Evolutionary conservation across 75 land plant species (phyloP).

Genomic region (Pinus taeda): DNA sequence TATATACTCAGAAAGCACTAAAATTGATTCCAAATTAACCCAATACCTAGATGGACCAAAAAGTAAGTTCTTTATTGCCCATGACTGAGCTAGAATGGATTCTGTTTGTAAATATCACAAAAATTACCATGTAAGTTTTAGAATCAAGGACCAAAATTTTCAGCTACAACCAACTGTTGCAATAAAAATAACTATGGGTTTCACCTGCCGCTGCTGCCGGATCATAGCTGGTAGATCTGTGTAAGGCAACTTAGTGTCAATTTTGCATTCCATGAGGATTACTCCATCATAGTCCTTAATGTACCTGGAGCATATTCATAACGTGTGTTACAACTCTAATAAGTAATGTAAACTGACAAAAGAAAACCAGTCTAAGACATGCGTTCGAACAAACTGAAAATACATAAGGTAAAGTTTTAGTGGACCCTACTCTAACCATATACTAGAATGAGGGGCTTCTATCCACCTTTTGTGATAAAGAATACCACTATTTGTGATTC

Average conservation of each 20-base stretch:
- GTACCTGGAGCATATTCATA: conserved; percentile 48
- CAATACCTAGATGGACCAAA: not conserved
- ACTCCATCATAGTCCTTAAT: conserved; percentile 99
- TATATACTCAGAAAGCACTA: too few species aligned
- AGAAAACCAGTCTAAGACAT: too few species aligned
- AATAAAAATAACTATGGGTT: not conserved
- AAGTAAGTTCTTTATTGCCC: not conserved
- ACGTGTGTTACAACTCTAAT: not conserved
- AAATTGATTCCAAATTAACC: not conserved
- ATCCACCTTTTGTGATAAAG: too few species aligned
- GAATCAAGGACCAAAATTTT: not conserved
- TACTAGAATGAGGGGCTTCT: too few species aligned
- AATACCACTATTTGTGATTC: too few species aligned
- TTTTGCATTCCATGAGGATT: conserved; percentile 93
- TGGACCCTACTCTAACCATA: too few species aligned
- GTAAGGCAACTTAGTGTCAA: conserved; percentile 93
- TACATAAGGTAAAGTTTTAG: too few species aligned
- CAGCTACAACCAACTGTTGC: not conserved
- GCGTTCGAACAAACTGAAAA: too few species aligned
- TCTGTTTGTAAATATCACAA: not conserved
- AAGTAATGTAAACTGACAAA: too few species aligned
- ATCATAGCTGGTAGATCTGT: conserved; percentile 95
- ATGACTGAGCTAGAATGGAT: not conserved
- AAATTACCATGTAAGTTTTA: not conserved
- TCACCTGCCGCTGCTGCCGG: conserved; percentile 86